A percentile compares a stretch with the other conserved stretches of the same genome.
Evolutionary conservation across 768 basidiomycete species (phyloP).

Genomic region (Lyophyllum atratum): DNA sequence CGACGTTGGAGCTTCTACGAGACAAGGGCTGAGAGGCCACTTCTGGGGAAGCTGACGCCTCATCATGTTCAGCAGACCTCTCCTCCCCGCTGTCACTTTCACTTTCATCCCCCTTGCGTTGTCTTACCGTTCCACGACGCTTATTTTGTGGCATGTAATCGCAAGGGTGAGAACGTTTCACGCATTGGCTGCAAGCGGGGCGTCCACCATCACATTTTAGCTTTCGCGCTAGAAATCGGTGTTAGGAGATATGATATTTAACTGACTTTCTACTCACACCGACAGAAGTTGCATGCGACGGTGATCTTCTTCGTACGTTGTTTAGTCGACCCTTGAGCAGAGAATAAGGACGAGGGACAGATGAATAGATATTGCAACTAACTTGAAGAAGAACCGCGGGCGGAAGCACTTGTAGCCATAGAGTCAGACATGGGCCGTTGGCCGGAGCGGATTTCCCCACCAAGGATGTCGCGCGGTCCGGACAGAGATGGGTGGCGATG

Average conservation of each 20-base stretch:
- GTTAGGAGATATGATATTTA: conserved; percentile 9
- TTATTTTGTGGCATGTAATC: conserved; percentile 82
- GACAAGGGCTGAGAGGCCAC: conserved; percentile 48
- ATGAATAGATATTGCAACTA: conserved; percentile 37
- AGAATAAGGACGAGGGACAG: conserved; percentile 4
- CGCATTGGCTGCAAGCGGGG: conserved; percentile 80
- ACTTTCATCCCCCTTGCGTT: conserved; percentile 65
- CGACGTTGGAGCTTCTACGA: conserved; percentile 50
- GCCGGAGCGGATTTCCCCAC: conserved; percentile 44
- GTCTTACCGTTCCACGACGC: conserved; percentile 61
- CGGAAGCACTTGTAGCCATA: conserved; percentile 33
- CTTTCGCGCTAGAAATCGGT: conserved; percentile 64
- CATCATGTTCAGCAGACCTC: conserved; percentile 51
- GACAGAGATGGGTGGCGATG: conserved; percentile 48
- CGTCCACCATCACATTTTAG: conserved; percentile 87
- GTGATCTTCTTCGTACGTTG: conserved; percentile 84
- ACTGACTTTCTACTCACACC: conserved; percentile 57
- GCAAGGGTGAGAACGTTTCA: conserved; percentile 76
- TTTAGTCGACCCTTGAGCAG: conserved; percentile 54
- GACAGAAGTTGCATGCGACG: conserved; percentile 89
- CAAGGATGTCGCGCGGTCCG: conserved; percentile 48
- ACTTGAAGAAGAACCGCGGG: conserved; percentile 31
- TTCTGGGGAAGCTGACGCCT: conserved; percentile 61
- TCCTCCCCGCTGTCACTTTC: conserved; percentile 70
- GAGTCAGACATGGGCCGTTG: conserved; percentile 46